A percentile compares a stretch with the other conserved stretches of the same genome.
These are phyloP conservation scores for Phragmites australis DNA, from an alignment of 176 grass and related monocot genomes.

Conservation along the genomic window DNA sequence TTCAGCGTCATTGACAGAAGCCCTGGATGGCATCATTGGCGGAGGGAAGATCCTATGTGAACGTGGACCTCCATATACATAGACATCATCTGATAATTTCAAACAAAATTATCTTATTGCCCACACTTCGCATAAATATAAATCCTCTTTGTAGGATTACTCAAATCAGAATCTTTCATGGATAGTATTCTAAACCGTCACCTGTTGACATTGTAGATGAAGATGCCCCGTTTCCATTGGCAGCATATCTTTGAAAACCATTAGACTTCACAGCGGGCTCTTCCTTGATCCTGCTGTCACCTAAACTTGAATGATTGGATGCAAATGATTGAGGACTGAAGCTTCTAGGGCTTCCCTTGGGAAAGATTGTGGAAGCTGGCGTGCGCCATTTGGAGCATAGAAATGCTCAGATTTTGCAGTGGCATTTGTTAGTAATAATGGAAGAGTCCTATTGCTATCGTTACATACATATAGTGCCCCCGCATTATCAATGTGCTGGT, in stretches of 20 bases:
- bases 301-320: constrained; percentile 18
- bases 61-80: constrained; percentile 40
- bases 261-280: constrained; percentile 17
- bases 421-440: constrained; percentile 2
- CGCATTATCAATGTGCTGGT: not conserved
- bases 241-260: constrained; percentile 22
- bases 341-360: not conserved
- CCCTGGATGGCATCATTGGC: constrained; percentile 41
- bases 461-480: not conserved
- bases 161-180: constrained; percentile 1
- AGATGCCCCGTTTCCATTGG: constrained; percentile 28
- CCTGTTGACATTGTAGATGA: constrained; percentile 27
- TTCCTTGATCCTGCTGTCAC: constrained; percentile 12
- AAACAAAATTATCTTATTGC: constrained; percentile 16
- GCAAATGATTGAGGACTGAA: constrained; percentile 34
- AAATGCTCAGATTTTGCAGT: not conserved
- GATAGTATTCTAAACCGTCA: constrained; percentile 1
- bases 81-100: constrained; percentile 49
- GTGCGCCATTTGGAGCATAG: not conserved
- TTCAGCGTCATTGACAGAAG: constrained; percentile 31
- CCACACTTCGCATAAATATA: not conserved
- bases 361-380: constrained; percentile 25
- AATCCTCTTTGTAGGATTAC: not conserved
- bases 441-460: constrained; percentile 5
- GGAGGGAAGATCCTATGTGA: constrained; percentile 56